Base-by-base conservation (phyloP, 768 basidiomycete species). In the Dictyophora rubrovolvata region DNA sequence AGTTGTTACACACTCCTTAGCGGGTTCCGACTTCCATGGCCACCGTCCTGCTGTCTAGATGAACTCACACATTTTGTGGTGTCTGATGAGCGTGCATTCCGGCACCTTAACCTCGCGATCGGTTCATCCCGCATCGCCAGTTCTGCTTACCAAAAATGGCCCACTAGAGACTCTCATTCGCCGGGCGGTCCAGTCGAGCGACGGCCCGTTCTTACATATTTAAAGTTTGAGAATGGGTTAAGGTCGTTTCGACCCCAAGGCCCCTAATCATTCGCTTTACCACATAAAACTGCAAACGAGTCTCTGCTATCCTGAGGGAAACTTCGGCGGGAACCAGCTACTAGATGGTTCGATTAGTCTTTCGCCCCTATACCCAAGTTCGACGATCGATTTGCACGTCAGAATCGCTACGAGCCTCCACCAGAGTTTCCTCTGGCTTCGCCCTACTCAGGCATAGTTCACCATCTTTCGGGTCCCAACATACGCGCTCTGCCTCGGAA, bases 391-490 rank as follows among this genome's bases (percentile, higher is more conserved):
- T 89, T 89, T 89, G 87, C 87, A 89, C 84, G 85, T 88, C 87
- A 89, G 87, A 88, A 89, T 85, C 83, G 86, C 87, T 89, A 86
- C 84, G 83, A 86, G 84, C 87, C 85, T 88, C 86, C 86, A 89
- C 85, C 87, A 88, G 86, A 86, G 87, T 89, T 89, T 89, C 86
- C 87, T 86, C 86, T 89, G 87, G 86, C 87, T 88, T 87, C 83
- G 79, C 85, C 85, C 84, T 87, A 84, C 82, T 84, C 85, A 86
- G 77, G 79, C 84, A 87, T 86, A 86, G 83, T 86, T 86, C 85
- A 86, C 84, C 84, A 86, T 86, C 84, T 86, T 87, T 86, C 84
- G 83, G 85, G 84, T 86, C 85, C 83, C 82, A 86, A 82, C 85
- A 84, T 83, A 77, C 79, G 81, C 81, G 84, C 85, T 86, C 84